A percentile compares a stretch with the other conserved stretches of the same genome.
phyloP scores from a whole-genome alignment of 2,329 filamentous ascomycete species.

The Claviceps paspali region DNA sequence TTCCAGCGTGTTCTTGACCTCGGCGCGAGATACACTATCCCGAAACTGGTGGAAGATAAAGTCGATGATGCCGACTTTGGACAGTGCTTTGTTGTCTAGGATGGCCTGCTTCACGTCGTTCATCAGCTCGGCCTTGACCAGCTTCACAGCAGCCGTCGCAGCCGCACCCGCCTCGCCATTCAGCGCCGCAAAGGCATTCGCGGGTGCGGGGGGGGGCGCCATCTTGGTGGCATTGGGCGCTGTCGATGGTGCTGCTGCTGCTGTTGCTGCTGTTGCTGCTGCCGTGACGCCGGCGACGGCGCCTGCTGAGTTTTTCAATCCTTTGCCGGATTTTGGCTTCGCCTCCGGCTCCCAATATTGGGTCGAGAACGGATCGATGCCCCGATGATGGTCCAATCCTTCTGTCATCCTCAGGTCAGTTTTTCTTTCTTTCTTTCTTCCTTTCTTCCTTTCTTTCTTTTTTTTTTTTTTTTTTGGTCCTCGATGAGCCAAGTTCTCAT shows the following conservation, averaged over 20 bases:
- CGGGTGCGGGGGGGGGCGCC: conserved; percentile 18
- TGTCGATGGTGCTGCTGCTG: conserved; percentile 7
- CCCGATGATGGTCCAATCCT: conserved; percentile 30
- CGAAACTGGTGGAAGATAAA: conserved; percentile 24
- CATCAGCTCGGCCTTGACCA: conserved; percentile 24
- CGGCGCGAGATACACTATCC: conserved; percentile 20
- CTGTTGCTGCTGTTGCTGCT: background rate
- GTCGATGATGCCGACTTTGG: conserved; percentile 26
- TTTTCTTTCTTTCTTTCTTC: no score
- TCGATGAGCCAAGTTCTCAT: no score
- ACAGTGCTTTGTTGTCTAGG: conserved; percentile 23
- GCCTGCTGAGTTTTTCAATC: background rate
- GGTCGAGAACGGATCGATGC: conserved; percentile 73
- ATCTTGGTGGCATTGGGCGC: conserved; percentile 13
- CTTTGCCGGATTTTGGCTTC: conserved; percentile 14
- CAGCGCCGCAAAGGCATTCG: conserved; percentile 23
- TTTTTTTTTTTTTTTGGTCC: no score
- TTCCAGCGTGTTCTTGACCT: conserved; percentile 28
- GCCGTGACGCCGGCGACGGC: no score
- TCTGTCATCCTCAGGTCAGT: conserved; percentile 17
- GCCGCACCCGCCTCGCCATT: conserved; percentile 7
- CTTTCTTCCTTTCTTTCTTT: no score
- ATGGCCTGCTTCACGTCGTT: conserved; percentile 27
- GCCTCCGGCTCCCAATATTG: conserved; percentile 54
- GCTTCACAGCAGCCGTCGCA: conserved; percentile 10